A percentile compares a stretch with the other conserved stretches of the same genome.
Evolutionary conservation across 768 basidiomycete genomes (phyloP).

Genomic region (Boletellus emodensis): DNA sequence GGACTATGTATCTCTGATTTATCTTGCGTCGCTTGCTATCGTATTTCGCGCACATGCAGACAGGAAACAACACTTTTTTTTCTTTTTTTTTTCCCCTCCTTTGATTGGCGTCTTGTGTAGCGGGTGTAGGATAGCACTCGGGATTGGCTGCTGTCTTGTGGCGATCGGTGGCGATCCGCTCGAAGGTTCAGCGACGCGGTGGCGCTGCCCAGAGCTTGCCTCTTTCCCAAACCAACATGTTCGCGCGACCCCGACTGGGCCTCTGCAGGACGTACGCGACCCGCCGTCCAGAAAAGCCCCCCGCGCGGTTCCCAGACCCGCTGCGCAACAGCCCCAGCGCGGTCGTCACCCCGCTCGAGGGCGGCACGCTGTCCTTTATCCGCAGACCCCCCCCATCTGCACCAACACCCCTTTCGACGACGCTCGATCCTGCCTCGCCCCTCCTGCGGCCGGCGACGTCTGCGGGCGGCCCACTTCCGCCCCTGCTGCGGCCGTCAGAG

Average conservation of each 20-base stretch:
- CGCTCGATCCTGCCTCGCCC: slow-evolving; percentile 66
- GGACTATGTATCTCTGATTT: slow-evolving; percentile 30
- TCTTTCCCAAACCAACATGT: slow-evolving; percentile 1
- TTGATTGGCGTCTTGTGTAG: too few species aligned
- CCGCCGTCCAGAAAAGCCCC: slow-evolving; percentile 36
- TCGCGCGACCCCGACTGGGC: neutral
- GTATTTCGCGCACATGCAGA: slow-evolving; percentile 12
- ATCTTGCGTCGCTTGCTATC: slow-evolving; percentile 28
- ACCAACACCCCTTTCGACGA: slow-evolving; percentile 68
- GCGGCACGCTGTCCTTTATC: slow-evolving; percentile 68
- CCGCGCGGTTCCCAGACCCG: slow-evolving; percentile 57
- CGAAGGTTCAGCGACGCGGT: too few species aligned
- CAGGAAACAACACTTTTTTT: neutral
- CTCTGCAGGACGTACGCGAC: slow-evolving; percentile 43
- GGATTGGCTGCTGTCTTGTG: too few species aligned
- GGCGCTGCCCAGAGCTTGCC: too few species aligned
- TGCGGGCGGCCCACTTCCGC: slow-evolving; percentile 41
- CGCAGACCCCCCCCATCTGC: slow-evolving; percentile 81
- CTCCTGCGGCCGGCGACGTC: slow-evolving; percentile 45
- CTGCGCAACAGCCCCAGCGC: slow-evolving; percentile 50
- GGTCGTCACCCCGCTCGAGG: slow-evolving; percentile 45
- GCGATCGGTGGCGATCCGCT: too few species aligned
- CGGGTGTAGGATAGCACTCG: too few species aligned
- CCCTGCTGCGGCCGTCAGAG: slow-evolving; percentile 42
- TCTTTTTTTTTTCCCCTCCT: slow-evolving; percentile 15